phyloP scores from a whole-genome alignment of 805 yeast species.

The Schwanniomyces occidentalis region DNA sequence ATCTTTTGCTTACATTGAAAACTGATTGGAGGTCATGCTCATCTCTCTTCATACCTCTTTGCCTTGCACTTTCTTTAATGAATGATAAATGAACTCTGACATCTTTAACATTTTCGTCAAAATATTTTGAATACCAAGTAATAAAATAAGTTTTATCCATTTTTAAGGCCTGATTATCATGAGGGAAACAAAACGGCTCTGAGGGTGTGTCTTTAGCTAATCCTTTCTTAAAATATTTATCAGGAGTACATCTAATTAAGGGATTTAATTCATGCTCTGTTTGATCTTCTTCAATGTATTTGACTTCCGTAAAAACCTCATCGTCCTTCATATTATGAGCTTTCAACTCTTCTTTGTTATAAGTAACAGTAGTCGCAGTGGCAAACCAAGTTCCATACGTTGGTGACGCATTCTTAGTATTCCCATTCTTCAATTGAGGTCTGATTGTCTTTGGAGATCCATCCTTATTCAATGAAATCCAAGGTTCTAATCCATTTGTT shows the following conservation, averaged over 20 bases:
- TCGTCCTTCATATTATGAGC: slow-evolving; percentile 73
- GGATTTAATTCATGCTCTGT: slow-evolving; percentile 75
- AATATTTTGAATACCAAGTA: slow-evolving; percentile 77
- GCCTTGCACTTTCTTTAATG: slow-evolving; percentile 54
- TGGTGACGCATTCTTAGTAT: slow-evolving; percentile 64
- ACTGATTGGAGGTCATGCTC: slow-evolving; percentile 15
- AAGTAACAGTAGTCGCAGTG: slow-evolving; percentile 58
- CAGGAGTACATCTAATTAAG: slow-evolving; percentile 82
- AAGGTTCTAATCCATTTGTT: slow-evolving; percentile 70
- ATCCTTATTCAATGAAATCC: slow-evolving; percentile 76
- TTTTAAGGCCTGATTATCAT: slow-evolving; percentile 56
- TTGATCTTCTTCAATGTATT: slow-evolving; percentile 64
- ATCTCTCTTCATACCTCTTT: slow-evolving; percentile 58
- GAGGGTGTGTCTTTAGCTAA: slow-evolving; percentile 52
- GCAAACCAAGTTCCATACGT: slow-evolving; percentile 77
- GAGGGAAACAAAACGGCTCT: slow-evolving; percentile 87
- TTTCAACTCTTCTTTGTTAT: slow-evolving; percentile 60
- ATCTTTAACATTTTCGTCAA: slow-evolving; percentile 49
- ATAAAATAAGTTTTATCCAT: slow-evolving; percentile 68
- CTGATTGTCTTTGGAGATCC: slow-evolving; percentile 79
- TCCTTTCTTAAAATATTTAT: slow-evolving; percentile 65
- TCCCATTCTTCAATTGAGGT: slow-evolving; percentile 76
- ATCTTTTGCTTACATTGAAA: slow-evolving; percentile 20
- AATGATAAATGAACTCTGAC: slow-evolving; percentile 69
- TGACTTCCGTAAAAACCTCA: slow-evolving; percentile 57